A percentile compares a stretch with the other conserved stretches of the same genome.
Conservation (phyloP, 2,329 filamentous ascomycete species). For the Graphiopsis chlorocephala region DNA sequence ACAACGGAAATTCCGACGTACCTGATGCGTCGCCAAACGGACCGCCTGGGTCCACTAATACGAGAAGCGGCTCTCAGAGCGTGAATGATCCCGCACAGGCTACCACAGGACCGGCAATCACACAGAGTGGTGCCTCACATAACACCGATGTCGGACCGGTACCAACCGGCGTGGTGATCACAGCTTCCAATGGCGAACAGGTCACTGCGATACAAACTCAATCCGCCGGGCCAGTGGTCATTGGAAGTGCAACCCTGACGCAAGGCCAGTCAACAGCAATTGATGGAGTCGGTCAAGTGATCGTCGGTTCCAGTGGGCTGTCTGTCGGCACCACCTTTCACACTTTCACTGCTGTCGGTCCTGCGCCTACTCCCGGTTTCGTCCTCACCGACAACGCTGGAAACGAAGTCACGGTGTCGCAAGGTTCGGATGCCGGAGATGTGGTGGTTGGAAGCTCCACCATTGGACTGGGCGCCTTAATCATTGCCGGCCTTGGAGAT, state of each 20-base stretch:
- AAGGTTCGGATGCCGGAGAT: not conserved
- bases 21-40: not conserved
- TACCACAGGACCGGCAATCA: not conserved
- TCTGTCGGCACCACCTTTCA: not conserved
- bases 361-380: not conserved
- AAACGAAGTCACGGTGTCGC: not conserved
- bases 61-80: not conserved
- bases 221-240: not conserved
- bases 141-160: not conserved
- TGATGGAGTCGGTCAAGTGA: constrained; percentile 8
- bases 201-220: not conserved
- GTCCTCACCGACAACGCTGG: not conserved
- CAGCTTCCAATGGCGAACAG: not conserved
- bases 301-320: constrained; percentile 4
- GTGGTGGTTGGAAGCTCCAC: not conserved
- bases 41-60: not conserved
- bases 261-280: not conserved
- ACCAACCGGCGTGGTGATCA: not conserved
- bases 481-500: not conserved
- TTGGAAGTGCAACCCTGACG: not conserved
- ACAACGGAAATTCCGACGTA: not conserved
- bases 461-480: not conserved
- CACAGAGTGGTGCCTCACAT: not conserved
- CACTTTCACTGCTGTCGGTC: not conserved
- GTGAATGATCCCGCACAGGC: not conserved